phyloP scores from a whole-genome alignment of 495 filamentous ascomycete genomes.

The Entonaema liquescens region DNA sequence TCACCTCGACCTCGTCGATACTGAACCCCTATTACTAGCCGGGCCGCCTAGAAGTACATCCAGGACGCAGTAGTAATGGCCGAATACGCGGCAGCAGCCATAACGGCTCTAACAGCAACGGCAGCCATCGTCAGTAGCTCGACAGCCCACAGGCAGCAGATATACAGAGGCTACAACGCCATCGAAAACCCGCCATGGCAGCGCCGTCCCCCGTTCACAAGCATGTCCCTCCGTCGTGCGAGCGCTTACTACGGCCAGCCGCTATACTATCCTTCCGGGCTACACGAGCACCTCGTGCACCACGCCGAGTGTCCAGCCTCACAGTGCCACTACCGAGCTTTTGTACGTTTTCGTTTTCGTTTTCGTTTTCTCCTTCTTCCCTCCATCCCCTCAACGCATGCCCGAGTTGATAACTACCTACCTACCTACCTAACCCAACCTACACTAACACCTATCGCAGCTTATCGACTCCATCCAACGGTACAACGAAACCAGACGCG shows the following conservation, averaged over 20 bases:
- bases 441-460: constrained; percentile 7
- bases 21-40: not conserved
- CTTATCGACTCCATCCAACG: constrained; percentile 40
- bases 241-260: constrained; percentile 24
- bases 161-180: constrained; percentile 1
- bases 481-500: constrained; percentile 32
- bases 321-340: constrained; percentile 40
- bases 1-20: not conserved
- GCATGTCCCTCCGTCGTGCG: constrained; percentile 6
- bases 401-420: too few species aligned
- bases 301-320: constrained; percentile 19
- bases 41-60: not conserved
- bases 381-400: not conserved
- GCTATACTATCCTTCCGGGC: constrained; percentile 18
- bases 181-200: constrained; percentile 27
- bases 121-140: constrained; percentile 30
- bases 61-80: constrained; percentile 22
- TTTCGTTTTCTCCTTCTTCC: not conserved
- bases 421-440: not conserved
- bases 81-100: constrained; percentile 25
- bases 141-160: not conserved
- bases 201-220: constrained; percentile 17
- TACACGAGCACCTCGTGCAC: constrained; percentile 30
- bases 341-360: constrained; percentile 24
- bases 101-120: constrained; percentile 20